Conservation (phyloP, 768 basidiomycete species). For the Leccinum incarnatum region DNA sequence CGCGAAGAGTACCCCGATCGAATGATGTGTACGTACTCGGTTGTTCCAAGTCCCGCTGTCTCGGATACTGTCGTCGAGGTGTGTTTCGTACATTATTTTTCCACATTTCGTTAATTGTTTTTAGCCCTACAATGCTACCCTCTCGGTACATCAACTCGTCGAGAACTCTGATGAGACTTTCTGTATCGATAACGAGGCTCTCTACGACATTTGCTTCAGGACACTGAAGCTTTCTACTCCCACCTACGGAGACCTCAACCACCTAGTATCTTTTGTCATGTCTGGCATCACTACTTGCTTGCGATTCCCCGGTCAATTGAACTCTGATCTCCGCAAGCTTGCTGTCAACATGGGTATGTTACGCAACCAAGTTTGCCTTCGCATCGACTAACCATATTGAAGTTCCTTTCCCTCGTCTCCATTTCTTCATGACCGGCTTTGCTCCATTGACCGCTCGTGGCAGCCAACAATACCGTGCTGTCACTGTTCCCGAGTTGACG, state of each 20-base stretch:
- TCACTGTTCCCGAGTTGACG: conserved; percentile 95
- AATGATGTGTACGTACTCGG: conserved; percentile 99
- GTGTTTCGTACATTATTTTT: conserved; percentile 8
- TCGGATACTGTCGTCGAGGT: conserved; percentile 99
- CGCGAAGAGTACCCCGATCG: conserved; percentile 98
- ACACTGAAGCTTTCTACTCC: conserved; percentile 95
- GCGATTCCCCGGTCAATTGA: conserved; percentile 99
- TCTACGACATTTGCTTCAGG: conserved; percentile 98
- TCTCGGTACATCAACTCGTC: conserved; percentile 97
- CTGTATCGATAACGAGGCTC: conserved; percentile 99
- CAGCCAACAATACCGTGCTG: conserved; percentile 93
- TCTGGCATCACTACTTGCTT: conserved; percentile 97
- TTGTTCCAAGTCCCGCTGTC: conserved; percentile 95
- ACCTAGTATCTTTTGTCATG: conserved; percentile 97
- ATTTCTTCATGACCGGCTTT: conserved; percentile 99
- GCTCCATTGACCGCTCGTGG: conserved; percentile 94
- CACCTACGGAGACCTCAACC: conserved; percentile 97
- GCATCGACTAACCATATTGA: conserved; percentile 6
- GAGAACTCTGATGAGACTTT: conserved; percentile 99
- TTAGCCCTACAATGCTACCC: conserved; percentile 96
- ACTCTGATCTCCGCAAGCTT: conserved; percentile 96
- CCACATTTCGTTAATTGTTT: conserved; percentile 1
- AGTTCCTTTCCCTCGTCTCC: conserved; percentile 99
- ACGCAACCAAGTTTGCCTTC: not conserved
- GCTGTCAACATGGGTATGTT: conserved; percentile 96